These are phyloP conservation scores for Cylindrodendrum hubeiense DNA, from an alignment of 2,329 filamentous ascomycete genomes.

Conservation along the genomic window DNA sequence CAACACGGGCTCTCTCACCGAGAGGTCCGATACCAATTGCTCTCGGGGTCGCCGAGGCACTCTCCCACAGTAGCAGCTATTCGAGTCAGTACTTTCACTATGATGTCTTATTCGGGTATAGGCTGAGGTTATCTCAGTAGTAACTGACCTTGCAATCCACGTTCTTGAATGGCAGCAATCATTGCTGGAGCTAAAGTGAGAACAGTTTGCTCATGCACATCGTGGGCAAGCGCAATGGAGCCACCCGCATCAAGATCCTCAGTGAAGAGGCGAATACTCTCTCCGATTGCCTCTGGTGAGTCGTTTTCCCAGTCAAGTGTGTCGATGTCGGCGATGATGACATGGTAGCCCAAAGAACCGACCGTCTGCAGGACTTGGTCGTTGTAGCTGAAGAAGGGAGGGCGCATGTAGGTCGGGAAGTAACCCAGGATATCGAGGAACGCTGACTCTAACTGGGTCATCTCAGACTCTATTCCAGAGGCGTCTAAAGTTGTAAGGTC, in stretches of 20 bases:
- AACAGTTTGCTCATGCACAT: slow-evolving; percentile 58
- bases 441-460: slow-evolving; percentile 41
- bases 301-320: slow-evolving; percentile 67
- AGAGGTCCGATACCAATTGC: slow-evolving; percentile 19
- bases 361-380: slow-evolving; percentile 43
- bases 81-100: not conserved
- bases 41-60: slow-evolving; percentile 5
- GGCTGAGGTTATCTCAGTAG: not conserved
- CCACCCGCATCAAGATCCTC: slow-evolving; percentile 41
- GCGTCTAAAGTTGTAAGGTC: slow-evolving; percentile 47
- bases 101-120: not conserved
- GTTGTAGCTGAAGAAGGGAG: slow-evolving; percentile 53
- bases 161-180: slow-evolving; percentile 14
- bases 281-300: slow-evolving; percentile 57
- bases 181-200: slow-evolving; percentile 46
- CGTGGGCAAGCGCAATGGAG: slow-evolving; percentile 62
- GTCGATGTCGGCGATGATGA: slow-evolving; percentile 67
- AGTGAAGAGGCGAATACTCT: slow-evolving; percentile 49
- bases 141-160: slow-evolving; percentile 23
- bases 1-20: not conserved
- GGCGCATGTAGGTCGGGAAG: slow-evolving; percentile 51
- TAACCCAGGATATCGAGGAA: slow-evolving; percentile 47
- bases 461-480: slow-evolving; percentile 32
- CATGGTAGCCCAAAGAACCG: slow-evolving; percentile 59
- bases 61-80: slow-evolving; percentile 17